These are phyloP conservation scores for Capsella bursapastoris DNA, from an alignment of 345 rosid genomes.

Conservation along the genomic window DNA sequence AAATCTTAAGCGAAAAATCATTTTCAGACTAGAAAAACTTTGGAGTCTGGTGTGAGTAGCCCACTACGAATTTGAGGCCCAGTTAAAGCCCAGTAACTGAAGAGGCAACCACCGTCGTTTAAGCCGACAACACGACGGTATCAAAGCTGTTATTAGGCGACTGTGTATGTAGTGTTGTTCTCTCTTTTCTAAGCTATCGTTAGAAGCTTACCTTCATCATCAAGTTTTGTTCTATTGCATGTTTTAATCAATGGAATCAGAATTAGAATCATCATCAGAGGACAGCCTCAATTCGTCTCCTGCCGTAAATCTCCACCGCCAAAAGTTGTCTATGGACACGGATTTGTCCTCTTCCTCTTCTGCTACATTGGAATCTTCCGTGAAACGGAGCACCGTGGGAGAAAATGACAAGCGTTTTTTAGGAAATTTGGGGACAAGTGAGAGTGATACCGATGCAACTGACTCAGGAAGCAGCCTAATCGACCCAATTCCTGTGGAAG, in stretches of 20 bases:
- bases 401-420: slow-evolving; percentile 26
- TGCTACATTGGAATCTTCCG: slow-evolving; percentile 9
- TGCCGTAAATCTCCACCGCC: slow-evolving; percentile 4
- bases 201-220: not conserved
- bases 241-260: slow-evolving; percentile 35
- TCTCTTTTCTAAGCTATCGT: slow-evolving; percentile 14
- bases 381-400: slow-evolving; percentile 27
- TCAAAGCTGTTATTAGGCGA: slow-evolving; percentile 26
- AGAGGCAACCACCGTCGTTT: slow-evolving; percentile 29
- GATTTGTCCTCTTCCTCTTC: slow-evolving; percentile 7
- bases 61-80: slow-evolving; percentile 7
- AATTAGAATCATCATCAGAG: slow-evolving; percentile 39
- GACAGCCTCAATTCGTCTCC: slow-evolving; percentile 47
- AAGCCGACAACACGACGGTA: slow-evolving; percentile 36
- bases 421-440: slow-evolving; percentile 6
- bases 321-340: not conserved
- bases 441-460: not conserved
- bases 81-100: slow-evolving; percentile 14
- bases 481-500: not conserved
- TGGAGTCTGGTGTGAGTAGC: not conserved
- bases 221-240: not conserved
- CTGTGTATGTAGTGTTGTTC: slow-evolving; percentile 9
- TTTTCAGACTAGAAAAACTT: not conserved
- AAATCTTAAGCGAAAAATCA: not conserved
- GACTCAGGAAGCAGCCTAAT: not conserved